Evolutionary conservation across 208 protist genomes (phyloP), one percentile per base, ranked within the genome.

Genomic region (Leishmania amazonensis): DNA sequence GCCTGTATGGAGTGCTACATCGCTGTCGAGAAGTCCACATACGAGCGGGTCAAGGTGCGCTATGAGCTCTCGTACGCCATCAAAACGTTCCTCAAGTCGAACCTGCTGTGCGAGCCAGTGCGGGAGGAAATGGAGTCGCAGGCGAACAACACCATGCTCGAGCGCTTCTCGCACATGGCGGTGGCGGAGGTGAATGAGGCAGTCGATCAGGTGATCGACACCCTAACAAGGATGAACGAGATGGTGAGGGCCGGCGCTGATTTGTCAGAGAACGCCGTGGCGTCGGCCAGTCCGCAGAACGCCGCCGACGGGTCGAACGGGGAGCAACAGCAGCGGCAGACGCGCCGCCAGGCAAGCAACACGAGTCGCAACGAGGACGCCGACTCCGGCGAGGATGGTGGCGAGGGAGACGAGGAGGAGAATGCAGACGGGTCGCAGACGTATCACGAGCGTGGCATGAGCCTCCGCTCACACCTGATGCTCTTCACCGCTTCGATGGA

Each of bases 151-250:
- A 86, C 85, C 0, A 85, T 96, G 85, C 85, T 98, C 28, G 93
- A 98, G 83, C 91, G 92, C 77, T 96, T 97, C 83, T 98, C 93
- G 15, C 93, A 96, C 89, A 98, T 98, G 95, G 93, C 93, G 15
- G 92, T 93, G 21, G 90, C 93, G 1, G 93, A 98, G 83, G 91
- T 98, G 35, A 98, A 96, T 76, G 89, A 93, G 79, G 88, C 95
- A 0, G 91, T 97, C 19, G 93, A 97, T 71, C 89, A 95, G 81
- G 85, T 98, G 19, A 95, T 96, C 79, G 88, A 96, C 65, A 95
- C 86, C 5, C 83, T 98, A 17, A 93, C 82, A 0, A 90, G 91
- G 84, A 98, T 98, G 95, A 93, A 97, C 75, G 81, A 88, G 51
- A 88, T 94, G 80, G 83, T 96, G 58, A 92, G 85, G 74, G 77